These are phyloP conservation scores for Thinopyrum elongatum DNA, from an alignment of 176 grass and related monocot genomes.

Conservation along the genomic window DNA sequence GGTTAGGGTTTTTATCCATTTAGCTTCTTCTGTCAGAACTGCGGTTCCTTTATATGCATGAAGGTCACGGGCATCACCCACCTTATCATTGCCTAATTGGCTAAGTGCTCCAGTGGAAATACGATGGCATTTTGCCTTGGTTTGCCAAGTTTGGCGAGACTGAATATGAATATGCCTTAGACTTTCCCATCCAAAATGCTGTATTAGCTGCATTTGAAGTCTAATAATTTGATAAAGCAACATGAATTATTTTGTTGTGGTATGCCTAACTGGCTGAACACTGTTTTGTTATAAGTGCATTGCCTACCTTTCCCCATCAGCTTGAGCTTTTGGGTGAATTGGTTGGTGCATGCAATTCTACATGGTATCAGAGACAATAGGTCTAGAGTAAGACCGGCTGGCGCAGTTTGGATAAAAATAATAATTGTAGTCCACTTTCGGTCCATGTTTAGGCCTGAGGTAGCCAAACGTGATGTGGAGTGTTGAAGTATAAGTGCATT, in stretches of 20 bases:
- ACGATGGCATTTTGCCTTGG: neutral
- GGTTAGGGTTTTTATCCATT: neutral
- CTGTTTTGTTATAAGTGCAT: neutral
- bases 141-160: neutral
- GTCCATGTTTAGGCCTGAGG: neutral
- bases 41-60: constrained; percentile 3
- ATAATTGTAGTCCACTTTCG: neutral
- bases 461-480: neutral
- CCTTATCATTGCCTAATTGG: neutral
- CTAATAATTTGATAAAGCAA: constrained; percentile 17
- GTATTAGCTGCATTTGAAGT: constrained; percentile 4
- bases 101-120: neutral
- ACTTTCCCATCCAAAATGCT: constrained; percentile 1
- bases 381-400: no score
- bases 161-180: neutral
- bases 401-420: no score
- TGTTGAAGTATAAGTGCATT: neutral
- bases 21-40: neutral
- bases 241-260: neutral
- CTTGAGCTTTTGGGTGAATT: neutral
- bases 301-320: neutral
- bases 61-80: neutral
- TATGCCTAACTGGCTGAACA: neutral
- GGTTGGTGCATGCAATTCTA: neutral
- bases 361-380: no score